These are phyloP conservation scores for Gentiana macrophylla DNA, from an alignment of 257 asterid species.

Conservation along the genomic window DNA sequence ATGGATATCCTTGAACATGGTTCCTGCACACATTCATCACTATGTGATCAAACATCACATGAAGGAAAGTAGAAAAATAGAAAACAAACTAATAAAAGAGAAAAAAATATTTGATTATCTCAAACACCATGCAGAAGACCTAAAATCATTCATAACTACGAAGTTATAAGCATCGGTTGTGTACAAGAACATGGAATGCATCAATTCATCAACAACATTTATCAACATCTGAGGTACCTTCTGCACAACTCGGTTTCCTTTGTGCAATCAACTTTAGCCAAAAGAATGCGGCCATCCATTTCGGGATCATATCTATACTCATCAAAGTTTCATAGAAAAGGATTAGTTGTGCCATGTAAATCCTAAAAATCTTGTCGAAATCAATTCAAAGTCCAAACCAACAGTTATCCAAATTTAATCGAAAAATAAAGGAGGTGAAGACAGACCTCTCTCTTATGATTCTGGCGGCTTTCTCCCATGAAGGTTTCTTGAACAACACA, in stretches of 20 bases:
- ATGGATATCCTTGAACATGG: slow-evolving; percentile 7
- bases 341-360: slow-evolving; percentile 2
- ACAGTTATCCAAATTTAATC: no score
- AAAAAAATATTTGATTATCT: no score
- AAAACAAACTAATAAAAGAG: neutral
- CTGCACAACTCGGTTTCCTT: slow-evolving; percentile 58
- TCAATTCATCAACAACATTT: no score
- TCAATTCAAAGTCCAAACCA: no score
- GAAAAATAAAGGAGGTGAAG: slow-evolving; percentile 10
- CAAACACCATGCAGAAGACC: no score
- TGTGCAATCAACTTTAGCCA: slow-evolving; percentile 89
- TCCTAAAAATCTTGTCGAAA: no score
- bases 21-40: neutral
- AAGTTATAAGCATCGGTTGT: no score
- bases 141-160: no score
- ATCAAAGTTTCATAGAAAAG: slow-evolving; percentile 17
- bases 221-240: slow-evolving; percentile 33
- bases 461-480: slow-evolving; percentile 95
- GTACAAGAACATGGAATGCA: neutral
- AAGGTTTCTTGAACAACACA: slow-evolving; percentile 52
- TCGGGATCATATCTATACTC: slow-evolving; percentile 58
- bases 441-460: slow-evolving; percentile 63
- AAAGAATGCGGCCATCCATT: slow-evolving; percentile 66
- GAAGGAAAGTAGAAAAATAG: neutral
- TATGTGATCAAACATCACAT: neutral